These are phyloP conservation scores for Phytophthora foliorum DNA, from an alignment of 352 stramenopile genomes.

Conservation along the genomic window DNA sequence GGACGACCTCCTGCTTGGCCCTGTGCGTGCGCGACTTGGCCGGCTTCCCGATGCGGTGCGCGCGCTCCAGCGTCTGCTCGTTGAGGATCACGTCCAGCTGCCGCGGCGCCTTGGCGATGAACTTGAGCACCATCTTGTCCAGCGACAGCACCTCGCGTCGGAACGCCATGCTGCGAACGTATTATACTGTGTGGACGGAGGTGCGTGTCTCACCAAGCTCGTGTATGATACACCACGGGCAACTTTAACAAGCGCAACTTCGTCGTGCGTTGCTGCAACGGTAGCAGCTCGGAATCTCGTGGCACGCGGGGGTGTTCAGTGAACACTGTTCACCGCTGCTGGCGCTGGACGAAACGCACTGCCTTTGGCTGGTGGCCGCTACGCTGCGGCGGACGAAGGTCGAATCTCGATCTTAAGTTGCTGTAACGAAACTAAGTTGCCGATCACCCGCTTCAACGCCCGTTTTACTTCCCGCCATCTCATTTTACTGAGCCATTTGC, in stretches of 20 bases:
- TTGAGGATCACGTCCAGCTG: slow-evolving; percentile 75
- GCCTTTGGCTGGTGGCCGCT: too few species aligned
- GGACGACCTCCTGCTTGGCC: slow-evolving; percentile 89
- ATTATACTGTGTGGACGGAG: too few species aligned
- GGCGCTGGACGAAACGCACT: too few species aligned
- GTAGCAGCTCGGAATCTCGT: too few species aligned
- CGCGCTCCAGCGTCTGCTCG: slow-evolving; percentile 67
- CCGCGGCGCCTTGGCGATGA: slow-evolving; percentile 85
- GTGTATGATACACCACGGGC: neutral
- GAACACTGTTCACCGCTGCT: too few species aligned
- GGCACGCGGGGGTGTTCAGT: too few species aligned
- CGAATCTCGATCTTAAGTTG: too few species aligned
- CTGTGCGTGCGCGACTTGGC: slow-evolving; percentile 85
- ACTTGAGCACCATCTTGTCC: slow-evolving; percentile 92
- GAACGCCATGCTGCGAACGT: slow-evolving; percentile 90
- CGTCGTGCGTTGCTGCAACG: too few species aligned
- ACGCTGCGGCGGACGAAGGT: too few species aligned
- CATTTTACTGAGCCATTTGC: slow-evolving; percentile 31
- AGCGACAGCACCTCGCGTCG: slow-evolving; percentile 82
- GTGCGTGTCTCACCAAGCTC: neutral
- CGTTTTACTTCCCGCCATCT: slow-evolving; percentile 17
- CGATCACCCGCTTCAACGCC: slow-evolving; percentile 14
- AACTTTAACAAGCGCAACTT: too few species aligned
- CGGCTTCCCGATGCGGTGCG: slow-evolving; percentile 80
- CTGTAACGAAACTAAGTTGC: slow-evolving; percentile 6